phyloP scores from a whole-genome alignment of 1,139 yeast species.

The Sugiyamaella xylanicola region DNA sequence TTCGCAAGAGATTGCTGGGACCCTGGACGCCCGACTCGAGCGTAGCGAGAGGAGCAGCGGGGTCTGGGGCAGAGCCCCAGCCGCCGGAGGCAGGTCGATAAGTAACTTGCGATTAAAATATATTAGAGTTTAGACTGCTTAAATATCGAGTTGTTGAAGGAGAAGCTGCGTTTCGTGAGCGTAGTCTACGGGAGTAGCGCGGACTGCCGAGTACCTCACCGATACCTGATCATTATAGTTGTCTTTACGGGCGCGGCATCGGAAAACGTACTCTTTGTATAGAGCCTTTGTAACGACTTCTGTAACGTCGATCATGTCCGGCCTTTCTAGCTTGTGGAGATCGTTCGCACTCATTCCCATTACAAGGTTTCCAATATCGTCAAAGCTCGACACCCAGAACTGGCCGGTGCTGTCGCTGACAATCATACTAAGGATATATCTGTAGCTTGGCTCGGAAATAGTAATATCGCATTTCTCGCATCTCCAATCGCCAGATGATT shows the following conservation, averaged over 20 bases:
- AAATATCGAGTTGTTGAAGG: slow-evolving; percentile 47
- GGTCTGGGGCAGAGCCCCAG: neutral
- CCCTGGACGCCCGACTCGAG: neutral
- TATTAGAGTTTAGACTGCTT: neutral
- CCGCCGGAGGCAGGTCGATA: no score
- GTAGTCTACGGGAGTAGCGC: slow-evolving; percentile 59
- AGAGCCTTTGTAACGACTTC: slow-evolving; percentile 55
- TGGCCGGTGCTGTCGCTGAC: slow-evolving; percentile 81
- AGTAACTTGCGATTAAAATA: neutral
- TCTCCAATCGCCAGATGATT: slow-evolving; percentile 78
- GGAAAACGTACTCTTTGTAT: slow-evolving; percentile 70
- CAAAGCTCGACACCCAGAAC: slow-evolving; percentile 85
- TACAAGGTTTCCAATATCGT: slow-evolving; percentile 73
- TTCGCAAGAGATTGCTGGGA: no score
- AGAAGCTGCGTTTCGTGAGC: slow-evolving; percentile 64
- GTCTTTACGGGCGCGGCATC: slow-evolving; percentile 82
- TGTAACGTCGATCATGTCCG: slow-evolving; percentile 38
- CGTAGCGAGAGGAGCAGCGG: neutral
- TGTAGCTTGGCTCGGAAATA: slow-evolving; percentile 67
- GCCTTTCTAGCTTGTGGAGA: slow-evolving; percentile 54
- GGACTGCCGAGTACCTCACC: slow-evolving; percentile 70
- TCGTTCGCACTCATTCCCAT: slow-evolving; percentile 74
- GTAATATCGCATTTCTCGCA: slow-evolving; percentile 87
- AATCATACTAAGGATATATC: slow-evolving; percentile 74
- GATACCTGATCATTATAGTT: slow-evolving; percentile 76